These are phyloP conservation scores for Mortierella hygrophila DNA, from an alignment of 192 early-diverging fungal species.

Conservation along the genomic window DNA sequence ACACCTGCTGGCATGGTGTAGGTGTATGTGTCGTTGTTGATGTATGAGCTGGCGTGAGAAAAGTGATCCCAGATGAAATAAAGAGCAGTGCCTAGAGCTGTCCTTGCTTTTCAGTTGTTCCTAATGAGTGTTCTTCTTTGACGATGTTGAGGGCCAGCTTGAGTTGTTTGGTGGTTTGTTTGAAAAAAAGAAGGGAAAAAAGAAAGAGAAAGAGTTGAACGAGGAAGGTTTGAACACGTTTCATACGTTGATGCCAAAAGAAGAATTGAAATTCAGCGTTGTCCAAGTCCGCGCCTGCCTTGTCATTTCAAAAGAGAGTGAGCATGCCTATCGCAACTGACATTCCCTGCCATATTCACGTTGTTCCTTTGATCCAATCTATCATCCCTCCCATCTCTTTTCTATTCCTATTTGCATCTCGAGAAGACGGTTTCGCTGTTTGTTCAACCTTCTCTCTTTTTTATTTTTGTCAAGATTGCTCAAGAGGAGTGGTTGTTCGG, in stretches of 20 bases:
- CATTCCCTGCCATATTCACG: no score
- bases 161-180: not conserved
- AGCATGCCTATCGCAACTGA: no score
- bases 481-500: no score
- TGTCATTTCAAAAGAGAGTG: not conserved
- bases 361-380: no score
- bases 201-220: not conserved
- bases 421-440: no score
- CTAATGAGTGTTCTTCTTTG: not conserved
- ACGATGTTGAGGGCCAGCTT: not conserved
- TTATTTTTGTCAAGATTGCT: no score
- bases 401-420: no score
- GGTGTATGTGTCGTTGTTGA: not conserved
- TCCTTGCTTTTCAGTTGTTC: not conserved
- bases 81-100: not conserved
- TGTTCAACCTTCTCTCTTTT: no score
- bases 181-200: not conserved
- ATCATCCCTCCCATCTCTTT: no score
- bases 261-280: not conserved
- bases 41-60: not conserved
- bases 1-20: slow-evolving; percentile 27
- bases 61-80: not conserved
- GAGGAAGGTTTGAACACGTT: not conserved
- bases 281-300: not conserved
- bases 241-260: not conserved